These are phyloP conservation scores for Tetraselmis striata DNA, from an alignment of 139 green algal species.

Conservation along the genomic window DNA sequence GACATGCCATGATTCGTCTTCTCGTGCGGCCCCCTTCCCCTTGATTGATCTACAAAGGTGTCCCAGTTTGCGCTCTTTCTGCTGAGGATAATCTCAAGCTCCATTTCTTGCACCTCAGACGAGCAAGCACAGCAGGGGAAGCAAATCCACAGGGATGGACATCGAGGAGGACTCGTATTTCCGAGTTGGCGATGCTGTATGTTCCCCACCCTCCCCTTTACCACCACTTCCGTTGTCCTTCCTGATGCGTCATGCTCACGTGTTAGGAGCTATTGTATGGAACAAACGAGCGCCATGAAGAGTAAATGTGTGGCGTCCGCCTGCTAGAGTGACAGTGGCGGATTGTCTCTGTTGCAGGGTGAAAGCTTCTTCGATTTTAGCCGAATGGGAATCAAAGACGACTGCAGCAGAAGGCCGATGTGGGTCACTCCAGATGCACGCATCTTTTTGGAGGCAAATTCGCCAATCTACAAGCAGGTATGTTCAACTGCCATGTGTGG, in stretches of 20 bases:
- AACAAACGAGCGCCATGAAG: no score
- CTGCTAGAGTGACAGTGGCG: no score
- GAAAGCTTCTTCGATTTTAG: background rate
- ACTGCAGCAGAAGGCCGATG: constrained; percentile 45
- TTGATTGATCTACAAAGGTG: no score
- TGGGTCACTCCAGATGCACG: constrained; percentile 90
- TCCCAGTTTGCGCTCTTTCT: no score
- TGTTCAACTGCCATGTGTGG: background rate
- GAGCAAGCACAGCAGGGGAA: background rate
- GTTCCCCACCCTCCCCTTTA: background rate
- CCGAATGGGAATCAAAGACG: background rate
- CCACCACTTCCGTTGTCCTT: no score
- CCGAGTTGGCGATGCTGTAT: background rate
- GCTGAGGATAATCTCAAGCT: no score
- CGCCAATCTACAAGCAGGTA: constrained; percentile 83
- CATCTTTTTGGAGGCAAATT: constrained; percentile 97
- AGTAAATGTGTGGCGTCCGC: no score
- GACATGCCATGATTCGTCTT: no score
- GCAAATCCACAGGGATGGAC: background rate
- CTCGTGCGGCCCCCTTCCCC: no score
- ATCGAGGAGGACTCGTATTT: background rate
- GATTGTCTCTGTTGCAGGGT: no score
- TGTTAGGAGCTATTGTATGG: no score
- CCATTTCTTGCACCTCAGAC: background rate
- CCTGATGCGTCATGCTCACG: no score